A percentile compares a stretch with the other conserved stretches of the same genome.
Evolutionary conservation across 73 alveolate genomes (phyloP).

Genomic region (Blepharisma stoltei): DNA sequence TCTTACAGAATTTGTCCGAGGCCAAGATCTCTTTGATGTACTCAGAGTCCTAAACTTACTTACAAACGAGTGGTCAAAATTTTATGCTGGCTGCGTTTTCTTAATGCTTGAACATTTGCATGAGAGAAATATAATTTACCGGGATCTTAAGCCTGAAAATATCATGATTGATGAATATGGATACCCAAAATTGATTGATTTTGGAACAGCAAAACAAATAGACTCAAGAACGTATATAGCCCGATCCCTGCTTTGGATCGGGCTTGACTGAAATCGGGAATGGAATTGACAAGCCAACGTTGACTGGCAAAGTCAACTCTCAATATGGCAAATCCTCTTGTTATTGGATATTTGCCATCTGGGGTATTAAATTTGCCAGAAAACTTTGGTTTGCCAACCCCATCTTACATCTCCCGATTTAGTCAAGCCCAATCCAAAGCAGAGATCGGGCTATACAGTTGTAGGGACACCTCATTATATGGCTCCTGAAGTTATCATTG

Average conservation of each 20-base stretch:
- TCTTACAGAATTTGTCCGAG: slow-evolving; percentile 48
- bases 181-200: slow-evolving; percentile 70
- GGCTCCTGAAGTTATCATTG: slow-evolving; percentile 62
- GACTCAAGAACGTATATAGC: slow-evolving; percentile 46
- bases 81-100: slow-evolving; percentile 40
- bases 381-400: no score
- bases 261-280: no score
- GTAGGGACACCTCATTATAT: slow-evolving; percentile 67
- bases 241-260: no score
- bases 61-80: slow-evolving; percentile 39
- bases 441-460: no score
- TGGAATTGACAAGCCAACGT: no score
- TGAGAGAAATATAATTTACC: slow-evolving; percentile 51
- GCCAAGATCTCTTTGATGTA: slow-evolving; percentile 58
- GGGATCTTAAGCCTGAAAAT: slow-evolving; percentile 82
- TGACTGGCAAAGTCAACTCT: no score
- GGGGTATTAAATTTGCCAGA: no score
- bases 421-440: no score
- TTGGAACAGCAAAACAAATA: slow-evolving; percentile 68
- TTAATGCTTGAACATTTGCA: slow-evolving; percentile 67
- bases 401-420: no score
- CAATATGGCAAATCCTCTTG: no score
- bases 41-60: slow-evolving; percentile 50
- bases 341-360: no score
- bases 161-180: slow-evolving; percentile 81